Base-by-base conservation (phyloP, 139 green algal species). In the Picochlorum costavermella region DNA sequence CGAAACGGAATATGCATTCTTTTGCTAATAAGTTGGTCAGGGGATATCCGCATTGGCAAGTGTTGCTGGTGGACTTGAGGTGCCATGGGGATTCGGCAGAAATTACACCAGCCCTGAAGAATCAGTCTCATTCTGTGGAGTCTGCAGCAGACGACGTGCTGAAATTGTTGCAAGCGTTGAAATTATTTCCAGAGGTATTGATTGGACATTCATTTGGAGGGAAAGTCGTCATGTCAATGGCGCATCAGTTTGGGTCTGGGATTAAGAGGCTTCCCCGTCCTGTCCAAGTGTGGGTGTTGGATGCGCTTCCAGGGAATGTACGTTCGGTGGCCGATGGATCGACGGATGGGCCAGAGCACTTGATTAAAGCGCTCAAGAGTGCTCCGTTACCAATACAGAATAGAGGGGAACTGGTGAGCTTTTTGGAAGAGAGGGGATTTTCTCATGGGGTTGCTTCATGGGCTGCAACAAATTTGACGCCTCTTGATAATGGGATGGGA, bases 141-240 rank as follows among this genome's bases (percentile, higher is more conserved):
- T 59, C 73, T 17, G 69, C 88, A 29, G 86, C 88, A 11, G 53
- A 50, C 6, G 89, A 96, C 63, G 69, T 94, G 3, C 75, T 95
- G 25, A 53, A 17, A 3, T 72, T 96, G 50, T 83, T 95, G 26
- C 64, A 67, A n/a, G 43, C 77, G 40, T 83, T 96, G 31, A 83
- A 83, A 31, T 63, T 97, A 4, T 96, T 95, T 68, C 91, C 91
- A 20, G 68, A 86, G 36, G 77, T 94, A 53, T 77, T 97, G 23
- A 82, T 97, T 20, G 91, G 91, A 6, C 91, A 97, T 70, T 86
- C 69, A 9, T 96, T 96, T 70, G 91, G 91, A 16, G 90, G 90
- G 60, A 96, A 96, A 73, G 88, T 92, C 25, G 86, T 92, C 28
- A 81, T 96, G 79, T 78, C 72, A 59, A 97, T 97, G 90, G 81